phyloP scores from a whole-genome alignment of 805 yeast genomes.

The Candida quercuum region DNA sequence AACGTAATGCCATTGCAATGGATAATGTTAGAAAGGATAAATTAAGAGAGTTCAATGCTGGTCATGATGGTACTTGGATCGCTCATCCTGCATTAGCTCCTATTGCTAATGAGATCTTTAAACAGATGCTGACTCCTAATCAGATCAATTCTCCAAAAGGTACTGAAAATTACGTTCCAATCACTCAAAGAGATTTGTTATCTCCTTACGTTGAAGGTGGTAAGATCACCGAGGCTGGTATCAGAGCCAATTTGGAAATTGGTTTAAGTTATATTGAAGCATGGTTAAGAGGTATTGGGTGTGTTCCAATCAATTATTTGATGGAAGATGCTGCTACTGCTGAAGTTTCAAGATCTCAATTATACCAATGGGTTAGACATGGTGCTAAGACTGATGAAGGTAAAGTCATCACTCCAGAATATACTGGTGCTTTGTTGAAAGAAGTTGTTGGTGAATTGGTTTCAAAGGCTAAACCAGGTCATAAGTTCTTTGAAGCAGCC shows the following conservation, averaged over 20 bases:
- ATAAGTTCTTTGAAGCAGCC: conserved; percentile 66
- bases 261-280: conserved; percentile 81
- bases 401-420: conserved; percentile 54
- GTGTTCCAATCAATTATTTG: conserved; percentile 79
- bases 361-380: conserved; percentile 81
- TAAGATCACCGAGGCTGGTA: conserved; percentile 64
- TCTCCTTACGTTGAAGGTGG: conserved; percentile 61
- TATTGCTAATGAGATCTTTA: conserved; percentile 66
- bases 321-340: conserved; percentile 94
- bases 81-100: conserved; percentile 82
- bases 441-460: conserved; percentile 55
- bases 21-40: conserved; percentile 70
- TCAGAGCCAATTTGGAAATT: conserved; percentile 64
- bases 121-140: conserved; percentile 79
- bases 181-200: conserved; percentile 48
- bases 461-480: conserved; percentile 45
- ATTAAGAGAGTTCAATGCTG: conserved; percentile 68
- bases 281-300: conserved; percentile 79
- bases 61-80: conserved; percentile 88
- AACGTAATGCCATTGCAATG: conserved; percentile 61
- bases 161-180: conserved; percentile 37
- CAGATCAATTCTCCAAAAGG: conserved; percentile 44
- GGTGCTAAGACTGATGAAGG: conserved; percentile 54
- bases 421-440: conserved; percentile 49
- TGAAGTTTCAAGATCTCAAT: conserved; percentile 77